Conservation (phyloP, 2,329 filamentous ascomycete species). For the Sclerotinia borealis region DNA sequence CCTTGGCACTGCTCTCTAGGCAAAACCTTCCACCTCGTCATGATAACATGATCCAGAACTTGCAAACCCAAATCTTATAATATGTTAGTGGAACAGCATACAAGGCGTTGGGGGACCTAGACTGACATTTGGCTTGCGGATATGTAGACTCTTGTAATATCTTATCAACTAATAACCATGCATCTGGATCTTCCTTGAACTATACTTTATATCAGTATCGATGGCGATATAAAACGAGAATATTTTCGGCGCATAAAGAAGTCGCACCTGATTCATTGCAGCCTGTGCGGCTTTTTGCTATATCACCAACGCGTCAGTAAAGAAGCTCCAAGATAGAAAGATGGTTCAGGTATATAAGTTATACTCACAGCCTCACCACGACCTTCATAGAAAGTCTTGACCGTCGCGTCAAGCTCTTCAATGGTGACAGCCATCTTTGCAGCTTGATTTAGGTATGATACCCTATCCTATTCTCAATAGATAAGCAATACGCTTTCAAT, state of each 20-base stretch:
- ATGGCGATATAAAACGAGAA: conserved; percentile 1
- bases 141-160: conserved; percentile 91
- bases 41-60: conserved; percentile 96
- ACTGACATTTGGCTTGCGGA: conserved; percentile 90
- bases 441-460: conserved; percentile 27
- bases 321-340: conserved; percentile 11
- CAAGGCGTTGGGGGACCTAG: neutral
- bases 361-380: conserved; percentile 79
- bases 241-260: conserved; percentile 19
- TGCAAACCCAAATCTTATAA: conserved; percentile 79
- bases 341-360: conserved; percentile 10
- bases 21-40: conserved; percentile 97
- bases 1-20: conserved; percentile 94
- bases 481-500: conserved; percentile 14
- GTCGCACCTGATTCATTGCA: conserved; percentile 79
- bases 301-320: conserved; percentile 38
- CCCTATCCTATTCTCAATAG: conserved; percentile 24
- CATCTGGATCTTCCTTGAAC: conserved; percentile 99
- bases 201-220: conserved; percentile 37
- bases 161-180: conserved; percentile 96
- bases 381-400: conserved; percentile 96
- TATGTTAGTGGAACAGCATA: conserved; percentile 19
- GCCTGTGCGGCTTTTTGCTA: conserved; percentile 96
- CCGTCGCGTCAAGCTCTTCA: conserved; percentile 91
- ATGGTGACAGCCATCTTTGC: conserved; percentile 64